Conservation (phyloP, 768 basidiomycete species). For the Tylopilus felleus region DNA sequence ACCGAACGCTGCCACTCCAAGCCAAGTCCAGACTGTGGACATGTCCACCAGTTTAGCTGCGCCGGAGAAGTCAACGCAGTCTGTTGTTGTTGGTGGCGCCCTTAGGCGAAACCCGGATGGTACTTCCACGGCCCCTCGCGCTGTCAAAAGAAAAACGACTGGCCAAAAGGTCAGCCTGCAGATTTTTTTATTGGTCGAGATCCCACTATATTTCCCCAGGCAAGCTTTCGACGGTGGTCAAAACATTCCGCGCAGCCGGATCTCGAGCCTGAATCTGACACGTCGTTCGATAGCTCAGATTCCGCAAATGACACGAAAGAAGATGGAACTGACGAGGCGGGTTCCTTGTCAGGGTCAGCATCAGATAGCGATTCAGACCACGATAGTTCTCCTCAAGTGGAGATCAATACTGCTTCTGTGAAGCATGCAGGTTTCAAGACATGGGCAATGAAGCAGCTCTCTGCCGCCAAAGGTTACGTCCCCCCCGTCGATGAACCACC, state of each 20-base stretch:
- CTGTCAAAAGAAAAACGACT: slow-evolving; percentile 43
- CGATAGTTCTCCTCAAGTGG: slow-evolving; percentile 14
- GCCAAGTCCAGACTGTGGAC: slow-evolving; percentile 16
- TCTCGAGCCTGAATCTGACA: slow-evolving; percentile 42
- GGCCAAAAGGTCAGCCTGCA: slow-evolving; percentile 40
- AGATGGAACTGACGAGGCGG: slow-evolving; percentile 21
- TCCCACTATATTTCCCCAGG: slow-evolving; percentile 24
- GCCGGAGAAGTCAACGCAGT: slow-evolving; percentile 13
- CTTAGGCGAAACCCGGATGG: slow-evolving; percentile 67
- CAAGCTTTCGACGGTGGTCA: slow-evolving; percentile 52
- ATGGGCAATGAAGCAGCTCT: slow-evolving; percentile 84
- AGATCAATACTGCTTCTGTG: slow-evolving; percentile 19
- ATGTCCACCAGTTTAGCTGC: slow-evolving; percentile 6
- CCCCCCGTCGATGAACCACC: slow-evolving; percentile 11
- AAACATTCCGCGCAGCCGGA: slow-evolving; percentile 28
- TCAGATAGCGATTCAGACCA: slow-evolving; percentile 21
- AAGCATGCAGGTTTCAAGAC: slow-evolving; percentile 71
- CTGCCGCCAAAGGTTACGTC: slow-evolving; percentile 41
- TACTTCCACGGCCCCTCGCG: slow-evolving; percentile 44
- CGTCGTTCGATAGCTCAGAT: slow-evolving; percentile 77
- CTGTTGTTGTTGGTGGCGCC: slow-evolving; percentile 53
- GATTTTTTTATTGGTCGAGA: not conserved
- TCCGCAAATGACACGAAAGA: slow-evolving; percentile 56
- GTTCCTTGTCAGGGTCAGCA: slow-evolving; percentile 6
- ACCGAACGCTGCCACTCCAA: not conserved